Evolutionary conservation across 345 rosid genomes (phyloP).

Genomic region (Leavenworthia alabamica): DNA sequence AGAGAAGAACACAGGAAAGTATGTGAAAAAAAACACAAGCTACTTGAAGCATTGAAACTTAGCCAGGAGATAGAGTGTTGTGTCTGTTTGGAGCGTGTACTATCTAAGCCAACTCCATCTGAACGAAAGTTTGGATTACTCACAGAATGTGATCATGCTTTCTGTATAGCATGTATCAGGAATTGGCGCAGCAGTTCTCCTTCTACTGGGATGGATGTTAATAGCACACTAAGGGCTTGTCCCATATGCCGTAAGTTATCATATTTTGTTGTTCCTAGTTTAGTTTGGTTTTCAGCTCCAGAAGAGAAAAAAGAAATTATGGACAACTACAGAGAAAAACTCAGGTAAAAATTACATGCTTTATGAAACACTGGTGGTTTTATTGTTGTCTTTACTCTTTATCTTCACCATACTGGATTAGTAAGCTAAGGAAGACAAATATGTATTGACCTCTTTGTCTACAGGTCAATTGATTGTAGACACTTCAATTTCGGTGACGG

Average conservation of each 20-base stretch:
- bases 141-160: slow-evolving; percentile 96
- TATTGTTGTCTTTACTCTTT: not conserved
- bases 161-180: slow-evolving; percentile 79
- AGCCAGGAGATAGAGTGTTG: slow-evolving; percentile 88
- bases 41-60: slow-evolving; percentile 59
- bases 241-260: slow-evolving; percentile 93
- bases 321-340: slow-evolving; percentile 75
- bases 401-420: slow-evolving; percentile 1
- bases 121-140: slow-evolving; percentile 86
- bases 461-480: slow-evolving; percentile 85
- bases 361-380: not conserved
- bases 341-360: slow-evolving; percentile 46
- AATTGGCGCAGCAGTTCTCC: slow-evolving; percentile 86
- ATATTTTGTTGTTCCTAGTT: slow-evolving; percentile 92
- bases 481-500: slow-evolving; percentile 89
- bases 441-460: not conserved
- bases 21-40: slow-evolving; percentile 66
- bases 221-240: slow-evolving; percentile 69
- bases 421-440: not conserved
- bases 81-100: slow-evolving; percentile 81
- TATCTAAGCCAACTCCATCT: slow-evolving; percentile 64
- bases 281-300: slow-evolving; percentile 82
- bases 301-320: slow-evolving; percentile 73
- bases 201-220: slow-evolving; percentile 81
- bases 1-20: slow-evolving; percentile 63